phyloP scores from a whole-genome alignment of 1,139 yeast genomes.

The Pichia sp. region DNA sequence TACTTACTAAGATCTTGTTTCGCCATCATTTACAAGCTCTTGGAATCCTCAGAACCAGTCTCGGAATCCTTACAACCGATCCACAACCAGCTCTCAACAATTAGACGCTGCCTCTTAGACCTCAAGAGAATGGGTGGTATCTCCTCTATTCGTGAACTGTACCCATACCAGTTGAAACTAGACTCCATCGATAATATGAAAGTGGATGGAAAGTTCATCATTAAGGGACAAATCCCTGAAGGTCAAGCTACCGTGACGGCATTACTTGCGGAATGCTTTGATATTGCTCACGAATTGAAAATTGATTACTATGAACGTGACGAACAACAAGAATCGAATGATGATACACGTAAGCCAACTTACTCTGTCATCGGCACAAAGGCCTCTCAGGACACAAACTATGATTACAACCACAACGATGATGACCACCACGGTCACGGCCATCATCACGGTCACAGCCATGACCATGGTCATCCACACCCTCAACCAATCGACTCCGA shows the following conservation, averaged over 20 bases:
- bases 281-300: constrained; percentile 81
- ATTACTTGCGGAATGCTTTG: constrained; percentile 87
- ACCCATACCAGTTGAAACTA: constrained; percentile 91
- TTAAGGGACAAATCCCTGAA: constrained; percentile 85
- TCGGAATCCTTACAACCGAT: constrained; percentile 88
- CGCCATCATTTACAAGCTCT: constrained; percentile 76
- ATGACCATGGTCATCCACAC: too few relatives aligned
- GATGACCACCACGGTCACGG: too few relatives aligned
- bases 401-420: constrained; percentile 26
- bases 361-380: constrained; percentile 25
- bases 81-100: constrained; percentile 88
- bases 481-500: too few relatives aligned
- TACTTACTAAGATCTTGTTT: constrained; percentile 85
- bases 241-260: constrained; percentile 95
- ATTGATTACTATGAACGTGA: constrained; percentile 68
- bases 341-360: constrained; percentile 15
- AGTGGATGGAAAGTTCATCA: constrained; percentile 84
- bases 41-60: constrained; percentile 92
- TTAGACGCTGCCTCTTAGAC: constrained; percentile 80
- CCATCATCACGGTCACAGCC: too few relatives aligned
- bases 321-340: constrained; percentile 23
- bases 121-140: constrained; percentile 91
- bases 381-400: constrained; percentile 26
- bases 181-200: constrained; percentile 84
- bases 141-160: constrained; percentile 76